phyloP scores from a whole-genome alignment of 768 basidiomycete species.

The Piloderma croceum region DNA sequence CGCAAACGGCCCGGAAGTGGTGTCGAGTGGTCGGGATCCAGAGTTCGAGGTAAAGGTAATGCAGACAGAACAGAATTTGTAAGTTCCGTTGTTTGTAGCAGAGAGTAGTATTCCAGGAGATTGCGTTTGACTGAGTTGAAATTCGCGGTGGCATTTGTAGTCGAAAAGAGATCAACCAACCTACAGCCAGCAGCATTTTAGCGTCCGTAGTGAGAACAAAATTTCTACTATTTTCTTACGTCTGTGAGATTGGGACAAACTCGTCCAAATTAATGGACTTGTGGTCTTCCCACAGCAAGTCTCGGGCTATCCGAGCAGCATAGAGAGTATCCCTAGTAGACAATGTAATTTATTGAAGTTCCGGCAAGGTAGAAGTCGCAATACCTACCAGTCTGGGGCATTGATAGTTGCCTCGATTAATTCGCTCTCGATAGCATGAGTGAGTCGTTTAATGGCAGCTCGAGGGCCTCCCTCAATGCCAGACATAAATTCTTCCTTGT shows the following conservation, averaged over 20 bases:
- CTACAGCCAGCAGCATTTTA: slow-evolving; percentile 35
- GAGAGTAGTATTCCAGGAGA: slow-evolving; percentile 84
- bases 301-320: slow-evolving; percentile 86
- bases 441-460: slow-evolving; percentile 81
- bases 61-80: slow-evolving; percentile 82
- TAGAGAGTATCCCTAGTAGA: slow-evolving; percentile 78
- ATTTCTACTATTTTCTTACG: no score
- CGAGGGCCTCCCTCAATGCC: slow-evolving; percentile 61
- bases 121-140: slow-evolving; percentile 57
- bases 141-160: slow-evolving; percentile 54
- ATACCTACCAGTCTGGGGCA: slow-evolving; percentile 84
- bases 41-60: slow-evolving; percentile 74
- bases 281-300: slow-evolving; percentile 87
- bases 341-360: not conserved
- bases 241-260: slow-evolving; percentile 82
- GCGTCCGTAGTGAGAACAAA: slow-evolving; percentile 13
- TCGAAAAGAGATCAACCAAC: slow-evolving; percentile 83
- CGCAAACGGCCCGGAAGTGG: slow-evolving; percentile 75
- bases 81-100: slow-evolving; percentile 74
- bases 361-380: slow-evolving; percentile 3
- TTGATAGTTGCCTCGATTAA: slow-evolving; percentile 80
- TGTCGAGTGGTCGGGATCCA: slow-evolving; percentile 73
- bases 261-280: slow-evolving; percentile 72
- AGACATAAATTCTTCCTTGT: slow-evolving; percentile 73
- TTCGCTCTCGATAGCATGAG: slow-evolving; percentile 63